phyloP scores from a whole-genome alignment of 1,139 yeast species.

The Sugiyamaella sp. region DNA sequence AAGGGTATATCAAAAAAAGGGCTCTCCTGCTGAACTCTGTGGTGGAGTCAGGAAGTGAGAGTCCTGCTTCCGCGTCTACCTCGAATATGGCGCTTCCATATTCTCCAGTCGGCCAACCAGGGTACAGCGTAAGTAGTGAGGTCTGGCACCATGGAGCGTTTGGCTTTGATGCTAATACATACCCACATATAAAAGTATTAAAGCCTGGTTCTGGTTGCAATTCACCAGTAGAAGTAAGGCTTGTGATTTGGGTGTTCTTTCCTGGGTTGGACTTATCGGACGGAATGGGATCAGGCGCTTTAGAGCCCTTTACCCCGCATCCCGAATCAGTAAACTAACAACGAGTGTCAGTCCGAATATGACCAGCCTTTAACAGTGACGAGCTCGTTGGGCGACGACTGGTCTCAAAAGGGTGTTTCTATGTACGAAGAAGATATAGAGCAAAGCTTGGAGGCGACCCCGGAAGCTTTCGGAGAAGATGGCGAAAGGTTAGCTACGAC shows the following conservation, averaged over 20 bases:
- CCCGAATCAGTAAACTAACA: too few species aligned
- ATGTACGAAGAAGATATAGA: slow-evolving; percentile 17
- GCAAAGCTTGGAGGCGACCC: neutral
- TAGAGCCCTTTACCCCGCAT: neutral
- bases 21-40: slow-evolving; percentile 47
- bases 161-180: too few species aligned
- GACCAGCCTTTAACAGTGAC: slow-evolving; percentile 13
- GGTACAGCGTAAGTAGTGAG: slow-evolving; percentile 13
- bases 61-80: slow-evolving; percentile 22
- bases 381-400: slow-evolving; percentile 20
- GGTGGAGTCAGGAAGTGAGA: slow-evolving; percentile 23
- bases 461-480: neutral
- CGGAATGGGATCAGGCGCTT: too few species aligned
- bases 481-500: slow-evolving; percentile 13
- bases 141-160: too few species aligned
- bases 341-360: slow-evolving; percentile 7
- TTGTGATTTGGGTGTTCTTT: too few species aligned
- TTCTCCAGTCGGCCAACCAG: slow-evolving; percentile 12
- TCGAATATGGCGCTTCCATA: slow-evolving; percentile 18
- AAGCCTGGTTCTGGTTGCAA: too few species aligned
- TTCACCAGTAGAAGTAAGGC: too few species aligned
- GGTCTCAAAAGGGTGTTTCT: slow-evolving; percentile 20
- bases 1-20: slow-evolving; percentile 65
- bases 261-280: too few species aligned
- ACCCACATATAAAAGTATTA: too few species aligned